Evolutionary conservation across 805 yeast genomes (phyloP).

Genomic region (Nematodospora valgi): DNA sequence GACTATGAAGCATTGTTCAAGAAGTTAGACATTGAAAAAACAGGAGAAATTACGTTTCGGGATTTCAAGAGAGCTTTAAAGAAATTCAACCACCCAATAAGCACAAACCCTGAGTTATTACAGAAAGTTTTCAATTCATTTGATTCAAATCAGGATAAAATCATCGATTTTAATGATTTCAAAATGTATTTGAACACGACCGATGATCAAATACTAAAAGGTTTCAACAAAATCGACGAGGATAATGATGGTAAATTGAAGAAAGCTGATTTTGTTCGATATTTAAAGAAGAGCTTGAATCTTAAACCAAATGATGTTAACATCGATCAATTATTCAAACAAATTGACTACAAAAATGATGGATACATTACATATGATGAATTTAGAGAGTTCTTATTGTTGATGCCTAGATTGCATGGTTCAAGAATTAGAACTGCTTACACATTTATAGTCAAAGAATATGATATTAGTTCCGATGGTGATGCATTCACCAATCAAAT

Average conservation of each 20-base stretch:
- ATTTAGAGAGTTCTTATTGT: constrained; percentile 76
- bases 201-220: constrained; percentile 65
- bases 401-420: constrained; percentile 79
- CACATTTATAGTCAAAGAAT: constrained; percentile 71
- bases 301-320: constrained; percentile 50
- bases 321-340: constrained; percentile 53
- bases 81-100: constrained; percentile 59
- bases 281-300: constrained; percentile 53
- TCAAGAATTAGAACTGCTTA: constrained; percentile 80
- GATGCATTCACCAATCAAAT: constrained; percentile 81
- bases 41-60: constrained; percentile 47
- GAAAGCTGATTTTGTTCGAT: constrained; percentile 61
- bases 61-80: constrained; percentile 48
- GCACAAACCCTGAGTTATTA: constrained; percentile 57
- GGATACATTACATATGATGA: constrained; percentile 80
- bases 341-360: constrained; percentile 51
- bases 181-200: constrained; percentile 61
- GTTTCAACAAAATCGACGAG: constrained; percentile 64
- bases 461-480: constrained; percentile 84
- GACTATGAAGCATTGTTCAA: constrained; percentile 34
- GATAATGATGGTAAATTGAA: constrained; percentile 73
- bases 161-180: constrained; percentile 64
- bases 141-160: constrained; percentile 54
- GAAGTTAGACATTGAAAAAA: constrained; percentile 33
- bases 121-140: constrained; percentile 54